Percentiles rank a stretch among this genome's conserved stretches.
phyloP scores from a whole-genome alignment of 2,329 filamentous ascomycete species.

The Apiospora rasikravindrae region DNA sequence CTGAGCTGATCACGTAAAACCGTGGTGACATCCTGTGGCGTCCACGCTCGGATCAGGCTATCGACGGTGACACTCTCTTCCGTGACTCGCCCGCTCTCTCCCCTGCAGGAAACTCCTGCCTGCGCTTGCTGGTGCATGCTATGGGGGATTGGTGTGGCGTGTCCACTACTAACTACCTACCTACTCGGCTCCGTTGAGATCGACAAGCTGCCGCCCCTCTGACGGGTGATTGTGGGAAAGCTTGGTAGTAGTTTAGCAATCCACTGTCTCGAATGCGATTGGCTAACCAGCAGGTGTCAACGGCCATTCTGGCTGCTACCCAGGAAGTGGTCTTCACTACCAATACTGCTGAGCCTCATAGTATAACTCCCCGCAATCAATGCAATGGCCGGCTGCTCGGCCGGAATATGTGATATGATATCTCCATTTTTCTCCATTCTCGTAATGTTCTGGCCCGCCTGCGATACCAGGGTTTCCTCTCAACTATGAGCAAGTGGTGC shows the following conservation, averaged over 20 bases:
- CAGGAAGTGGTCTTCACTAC: background rate
- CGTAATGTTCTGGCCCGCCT: background rate
- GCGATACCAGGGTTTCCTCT: background rate
- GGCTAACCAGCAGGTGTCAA: constrained; percentile 1
- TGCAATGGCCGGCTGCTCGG: background rate
- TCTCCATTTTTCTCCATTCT: background rate
- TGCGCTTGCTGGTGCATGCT: background rate
- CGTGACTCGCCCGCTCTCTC: background rate
- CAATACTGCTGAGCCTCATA: background rate
- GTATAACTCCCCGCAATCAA: background rate
- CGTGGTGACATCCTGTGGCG: constrained; percentile 6
- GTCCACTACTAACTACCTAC: background rate
- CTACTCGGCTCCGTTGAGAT: background rate
- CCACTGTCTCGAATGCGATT: constrained; percentile 3
- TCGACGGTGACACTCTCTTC: background rate
- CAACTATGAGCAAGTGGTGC: too few species aligned
- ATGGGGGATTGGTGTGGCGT: background rate
- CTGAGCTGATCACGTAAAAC: background rate
- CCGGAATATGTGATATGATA: background rate
- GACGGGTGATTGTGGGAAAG: background rate
- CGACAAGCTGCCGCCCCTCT: background rate
- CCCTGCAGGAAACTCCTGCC: constrained; percentile 11
- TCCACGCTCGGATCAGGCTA: background rate
- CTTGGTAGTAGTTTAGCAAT: background rate
- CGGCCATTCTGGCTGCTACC: background rate